Base-by-base conservation (phyloP, 1,284 basidiomycete species). In the Ceratobasidium sp. region DNA sequence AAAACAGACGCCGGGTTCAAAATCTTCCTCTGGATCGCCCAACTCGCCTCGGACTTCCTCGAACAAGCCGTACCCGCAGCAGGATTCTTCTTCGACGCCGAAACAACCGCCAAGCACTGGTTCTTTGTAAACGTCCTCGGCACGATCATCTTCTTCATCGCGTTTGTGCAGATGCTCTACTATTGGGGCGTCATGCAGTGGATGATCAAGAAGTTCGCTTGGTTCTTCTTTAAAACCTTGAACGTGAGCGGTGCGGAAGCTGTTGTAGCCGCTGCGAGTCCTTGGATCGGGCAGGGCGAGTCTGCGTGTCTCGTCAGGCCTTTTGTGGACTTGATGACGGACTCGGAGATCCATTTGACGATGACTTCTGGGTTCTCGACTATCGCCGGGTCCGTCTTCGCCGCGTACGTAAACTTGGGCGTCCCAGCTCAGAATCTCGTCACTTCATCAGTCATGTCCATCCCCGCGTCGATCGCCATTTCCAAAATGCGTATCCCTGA, bases 371-470 rank as follows among this genome's bases (percentile, higher is more conserved):
- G 89, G 54, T 95, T 96, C 86, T 94, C 95, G 10, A 96, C 95
- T 73, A 97, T 97, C 81, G 92, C 96, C 74, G 96, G 96, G 67
- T 95, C 94, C 74, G 95, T 97, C 20, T 88, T 97, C 77, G 87
- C 90, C 76, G 95, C 94, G 59, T 97, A 97, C 85, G 93, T 97
- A 82, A 86, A 85, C 76, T 86, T 96, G 80, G 96, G 96, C 77
- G 93, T 97, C 52, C 92, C 93, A 44, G 85, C 95, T 7, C 62
- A 69, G 71, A 95, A 94, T 84, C 88, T 97, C 42, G 89, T 97
- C 82, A 96, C 96, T 5, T 94, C 96, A 4, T 96, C 94, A 12
- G 93, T 97, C 81, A 97, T 97, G 96, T 94, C 92, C 83, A 97
- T 97, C 82, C 96, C 96, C 12, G 96, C 96, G 0, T 96, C 95